Evolutionary conservation across 345 rosid genomes (phyloP), one percentile per base, ranked within the genome.

Genomic region (Hirschfeldia incana): DNA sequence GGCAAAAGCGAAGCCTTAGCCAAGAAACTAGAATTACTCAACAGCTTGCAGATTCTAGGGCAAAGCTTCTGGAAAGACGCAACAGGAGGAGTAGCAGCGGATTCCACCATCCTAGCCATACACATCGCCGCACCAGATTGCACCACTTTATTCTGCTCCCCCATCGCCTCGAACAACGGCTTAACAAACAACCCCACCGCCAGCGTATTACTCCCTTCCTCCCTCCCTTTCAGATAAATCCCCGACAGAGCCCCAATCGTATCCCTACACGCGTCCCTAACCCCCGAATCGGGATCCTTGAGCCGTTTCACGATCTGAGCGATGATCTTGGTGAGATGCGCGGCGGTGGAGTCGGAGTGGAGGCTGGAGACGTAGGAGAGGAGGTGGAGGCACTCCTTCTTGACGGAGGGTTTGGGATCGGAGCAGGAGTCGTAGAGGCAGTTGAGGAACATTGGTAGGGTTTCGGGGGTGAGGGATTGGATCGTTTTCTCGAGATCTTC

Each of bases 141-240:
- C 32, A 89, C 97, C 42, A 84, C 88, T 78, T 91, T 96, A 78
- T 90, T 92, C 88, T 96, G 99, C 78, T 96, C 99, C 30, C 91
- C 93, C 99, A 96, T 96, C 2, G 94, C 99, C 82, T 93, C 99
- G 34, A 96, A 89, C 79, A 96, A 73, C 4, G 97, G 98, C 87
- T 85, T 92, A 51, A 87, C 97, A 66, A 93, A 96, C 80, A 96
- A 46, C 21, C 88, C 97, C 51, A 93, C 92, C 70, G 86, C 72
- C 13, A 87, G 62, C 21, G 79, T 55, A 44, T 55, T 69, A 57
- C 51, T 78, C 66, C 73, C 75, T 59, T 63, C 88, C 73, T 76
- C 85, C 80, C 74, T 82, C 59, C 89, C 90, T 78, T 84, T 93
- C 71, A 96, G 81, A 65, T 92, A 96, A 77, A 86, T 77, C 76